phyloP scores from a whole-genome alignment of 768 basidiomycete species.

The Psilocybe azurescens region DNA sequence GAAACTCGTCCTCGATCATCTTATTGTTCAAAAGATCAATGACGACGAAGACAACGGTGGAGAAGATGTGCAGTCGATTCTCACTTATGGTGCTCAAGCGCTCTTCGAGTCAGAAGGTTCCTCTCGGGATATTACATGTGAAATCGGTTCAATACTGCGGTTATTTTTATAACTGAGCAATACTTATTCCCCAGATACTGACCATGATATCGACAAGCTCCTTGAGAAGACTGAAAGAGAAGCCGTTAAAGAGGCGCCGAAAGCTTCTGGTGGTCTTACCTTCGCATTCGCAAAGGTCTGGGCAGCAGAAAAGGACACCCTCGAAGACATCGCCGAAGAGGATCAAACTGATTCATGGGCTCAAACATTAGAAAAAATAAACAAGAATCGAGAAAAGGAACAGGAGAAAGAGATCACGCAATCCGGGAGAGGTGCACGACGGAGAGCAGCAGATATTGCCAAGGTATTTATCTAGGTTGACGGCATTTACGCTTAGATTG shows the following conservation, averaged over 20 bases:
- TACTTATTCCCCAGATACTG: constrained; percentile 58
- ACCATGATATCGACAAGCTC: constrained; percentile 83
- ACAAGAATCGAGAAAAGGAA: constrained; percentile 45
- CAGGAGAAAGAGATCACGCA: constrained; percentile 51
- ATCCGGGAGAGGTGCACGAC: constrained; percentile 78
- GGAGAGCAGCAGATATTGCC: constrained; percentile 70
- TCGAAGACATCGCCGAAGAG: constrained; percentile 71
- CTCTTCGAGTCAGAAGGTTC: constrained; percentile 74
- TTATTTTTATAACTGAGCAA: neutral
- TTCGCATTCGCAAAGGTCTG: constrained; percentile 95
- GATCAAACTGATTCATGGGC: constrained; percentile 85
- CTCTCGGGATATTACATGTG: constrained; percentile 74
- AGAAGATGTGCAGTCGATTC: constrained; percentile 86
- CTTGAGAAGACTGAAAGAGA: constrained; percentile 87
- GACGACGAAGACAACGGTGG: constrained; percentile 74
- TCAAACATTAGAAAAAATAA: constrained; percentile 63
- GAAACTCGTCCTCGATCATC: constrained; percentile 92
- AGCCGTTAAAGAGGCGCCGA: constrained; percentile 57
- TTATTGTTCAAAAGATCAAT: constrained; percentile 97
- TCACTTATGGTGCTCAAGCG: constrained; percentile 87
- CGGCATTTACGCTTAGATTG: neutral
- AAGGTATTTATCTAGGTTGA: constrained; percentile 33
- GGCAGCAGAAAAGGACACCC: constrained; percentile 75
- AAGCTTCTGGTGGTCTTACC: constrained; percentile 52
- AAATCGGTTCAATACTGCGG: constrained; percentile 22